Conservation (phyloP, 176 grass and related monocot species). For the Ensete glaucum region DNA sequence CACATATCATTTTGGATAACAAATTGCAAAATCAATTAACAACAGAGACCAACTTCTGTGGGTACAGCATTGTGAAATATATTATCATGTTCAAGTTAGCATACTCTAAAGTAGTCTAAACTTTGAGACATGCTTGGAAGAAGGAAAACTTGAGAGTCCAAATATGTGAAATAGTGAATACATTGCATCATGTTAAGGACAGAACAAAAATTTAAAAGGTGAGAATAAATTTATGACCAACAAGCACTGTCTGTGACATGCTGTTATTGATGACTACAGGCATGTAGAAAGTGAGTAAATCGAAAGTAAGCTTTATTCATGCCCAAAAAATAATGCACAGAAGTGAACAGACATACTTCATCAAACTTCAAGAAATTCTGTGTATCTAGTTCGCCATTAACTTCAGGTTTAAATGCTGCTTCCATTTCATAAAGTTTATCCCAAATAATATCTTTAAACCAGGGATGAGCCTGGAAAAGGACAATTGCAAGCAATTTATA, state of each 20-base stretch:
- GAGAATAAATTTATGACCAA: neutral
- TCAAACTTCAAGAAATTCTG: conserved; percentile 98
- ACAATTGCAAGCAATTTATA: conserved; percentile 23
- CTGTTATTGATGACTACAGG: neutral
- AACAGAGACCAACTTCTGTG: neutral
- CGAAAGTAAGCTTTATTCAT: conserved; percentile 9
- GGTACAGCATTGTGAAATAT: neutral
- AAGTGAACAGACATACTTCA: conserved; percentile 47
- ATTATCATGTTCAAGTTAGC: too few relatives aligned
- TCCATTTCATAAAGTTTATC: conserved; percentile 97
- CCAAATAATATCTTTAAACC: conserved; percentile 81
- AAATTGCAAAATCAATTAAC: neutral
- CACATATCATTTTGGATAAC: neutral
- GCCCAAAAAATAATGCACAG: conserved; percentile 7
- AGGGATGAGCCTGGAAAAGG: conserved; percentile 71
- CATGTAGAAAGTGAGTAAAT: neutral
- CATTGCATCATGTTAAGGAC: neutral
- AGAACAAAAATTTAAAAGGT: neutral
- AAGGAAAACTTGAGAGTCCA: neutral
- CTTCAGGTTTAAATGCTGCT: conserved; percentile 92
- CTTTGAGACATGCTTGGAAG: neutral
- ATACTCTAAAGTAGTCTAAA: too few relatives aligned
- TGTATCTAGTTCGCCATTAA: conserved; percentile 89
- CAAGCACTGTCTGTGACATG: neutral
- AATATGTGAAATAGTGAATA: neutral